These are phyloP conservation scores for Phellopilus nigrolimitatus DNA, from an alignment of 1,284 basidiomycete species.

Conservation along the genomic window DNA sequence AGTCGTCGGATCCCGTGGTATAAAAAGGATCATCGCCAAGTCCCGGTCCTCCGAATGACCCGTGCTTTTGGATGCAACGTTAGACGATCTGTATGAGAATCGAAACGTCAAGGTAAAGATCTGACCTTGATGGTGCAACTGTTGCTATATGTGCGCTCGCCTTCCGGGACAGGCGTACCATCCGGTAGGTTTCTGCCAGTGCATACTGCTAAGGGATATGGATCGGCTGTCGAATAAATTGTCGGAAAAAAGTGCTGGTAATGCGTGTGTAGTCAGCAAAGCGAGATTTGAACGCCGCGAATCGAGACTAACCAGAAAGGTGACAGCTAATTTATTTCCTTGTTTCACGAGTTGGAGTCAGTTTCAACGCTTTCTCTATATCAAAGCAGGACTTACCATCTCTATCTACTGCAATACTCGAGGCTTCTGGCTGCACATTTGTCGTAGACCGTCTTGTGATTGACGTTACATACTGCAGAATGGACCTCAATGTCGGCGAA, in stretches of 20 bases:
- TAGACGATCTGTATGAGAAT: not conserved
- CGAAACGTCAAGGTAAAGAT: not conserved
- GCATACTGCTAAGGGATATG: conserved; percentile 63
- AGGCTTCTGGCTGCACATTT: conserved; percentile 53
- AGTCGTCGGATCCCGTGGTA: conserved; percentile 74
- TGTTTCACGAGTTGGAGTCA: not conserved
- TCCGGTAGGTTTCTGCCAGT: conserved; percentile 51
- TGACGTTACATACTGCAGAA: conserved; percentile 56
- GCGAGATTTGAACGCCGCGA: not conserved
- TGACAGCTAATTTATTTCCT: conserved; percentile 60
- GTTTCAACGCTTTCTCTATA: not conserved
- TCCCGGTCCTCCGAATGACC: conserved; percentile 62
- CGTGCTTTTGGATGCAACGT: conserved; percentile 44
- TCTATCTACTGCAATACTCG: conserved; percentile 60
- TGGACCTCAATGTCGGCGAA: not conserved
- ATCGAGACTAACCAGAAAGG: conserved; percentile 48
- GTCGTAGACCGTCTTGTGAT: conserved; percentile 40
- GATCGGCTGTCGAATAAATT: conserved; percentile 60
- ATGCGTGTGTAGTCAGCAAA: conserved; percentile 2
- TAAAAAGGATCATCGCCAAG: conserved; percentile 55
- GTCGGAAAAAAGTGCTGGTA: conserved; percentile 61
- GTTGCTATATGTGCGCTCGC: conserved; percentile 59
- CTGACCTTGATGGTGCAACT: conserved; percentile 72
- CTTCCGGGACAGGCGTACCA: conserved; percentile 40
- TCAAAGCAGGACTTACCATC: conserved; percentile 41